Evolutionary conservation across 176 grass and related monocot genomes (phyloP).

Genomic region (Oryza meyeriana): DNA sequence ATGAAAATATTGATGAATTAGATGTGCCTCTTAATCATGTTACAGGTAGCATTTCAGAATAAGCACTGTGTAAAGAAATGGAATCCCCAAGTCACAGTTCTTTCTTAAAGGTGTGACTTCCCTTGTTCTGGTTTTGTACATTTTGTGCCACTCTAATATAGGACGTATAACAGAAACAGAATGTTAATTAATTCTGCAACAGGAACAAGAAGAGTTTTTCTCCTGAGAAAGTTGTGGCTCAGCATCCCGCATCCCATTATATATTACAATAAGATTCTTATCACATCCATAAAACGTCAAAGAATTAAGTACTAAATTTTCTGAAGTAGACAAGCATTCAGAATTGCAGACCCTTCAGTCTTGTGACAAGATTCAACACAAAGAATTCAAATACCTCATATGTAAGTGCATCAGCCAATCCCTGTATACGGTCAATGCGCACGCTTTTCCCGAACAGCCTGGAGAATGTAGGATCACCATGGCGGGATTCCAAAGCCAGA

Average conservation of each 20-base stretch:
- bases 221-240: slow-evolving; percentile 7
- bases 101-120: not conserved
- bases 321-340: not conserved
- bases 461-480: slow-evolving; percentile 92
- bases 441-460: slow-evolving; percentile 91
- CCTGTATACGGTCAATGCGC: slow-evolving; percentile 85
- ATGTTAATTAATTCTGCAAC: not conserved
- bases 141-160: slow-evolving; percentile 10
- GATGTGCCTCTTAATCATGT: not conserved
- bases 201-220: not conserved
- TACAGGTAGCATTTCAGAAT: slow-evolving; percentile 8
- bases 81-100: not conserved
- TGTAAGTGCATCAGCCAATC: slow-evolving; percentile 90
- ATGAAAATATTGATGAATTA: slow-evolving; percentile 31
- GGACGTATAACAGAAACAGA: not conserved
- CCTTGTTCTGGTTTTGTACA: not conserved
- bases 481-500: slow-evolving; percentile 80
- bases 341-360: slow-evolving; percentile 1
- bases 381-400: slow-evolving; percentile 68
- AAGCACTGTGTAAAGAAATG: not conserved
- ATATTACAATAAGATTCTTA: not conserved
- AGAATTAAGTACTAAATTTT: not conserved
- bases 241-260: not conserved
- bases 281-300: not conserved
- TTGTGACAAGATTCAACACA: not conserved